Conservation (phyloP, 192 early-diverging fungal genomes). For the Entrophospora sp. region DNA sequence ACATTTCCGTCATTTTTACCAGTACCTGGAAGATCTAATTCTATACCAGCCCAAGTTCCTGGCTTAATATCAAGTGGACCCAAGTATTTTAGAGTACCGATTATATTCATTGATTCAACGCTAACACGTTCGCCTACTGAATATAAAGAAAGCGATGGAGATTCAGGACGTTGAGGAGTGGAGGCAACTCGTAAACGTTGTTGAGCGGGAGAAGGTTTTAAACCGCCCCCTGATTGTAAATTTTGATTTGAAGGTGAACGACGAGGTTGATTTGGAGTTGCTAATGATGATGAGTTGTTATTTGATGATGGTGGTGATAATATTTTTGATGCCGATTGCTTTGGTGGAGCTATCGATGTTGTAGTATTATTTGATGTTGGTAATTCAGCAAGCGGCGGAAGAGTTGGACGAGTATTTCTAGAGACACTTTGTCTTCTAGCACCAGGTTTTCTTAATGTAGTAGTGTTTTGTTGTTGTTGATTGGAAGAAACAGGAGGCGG, state of each 20-base stretch:
- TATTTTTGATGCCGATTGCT: not conserved
- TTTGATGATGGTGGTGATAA: not conserved
- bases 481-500: not conserved
- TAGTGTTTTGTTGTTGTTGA: conserved; percentile 5
- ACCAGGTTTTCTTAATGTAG: conserved; percentile 2
- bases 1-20: conserved; percentile 77
- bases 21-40: conserved; percentile 57
- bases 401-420: conserved; percentile 19
- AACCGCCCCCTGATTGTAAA: conserved; percentile 23
- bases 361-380: not conserved
- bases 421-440: not conserved
- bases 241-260: conserved; percentile 9
- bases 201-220: not conserved
- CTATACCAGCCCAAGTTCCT: conserved; percentile 73
- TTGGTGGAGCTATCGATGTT: not conserved
- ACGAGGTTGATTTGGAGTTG: no score
- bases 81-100: conserved; percentile 63
- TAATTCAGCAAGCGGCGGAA: conserved; percentile 21
- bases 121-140: conserved; percentile 52
- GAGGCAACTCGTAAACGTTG: conserved; percentile 17
- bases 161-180: conserved; percentile 19
- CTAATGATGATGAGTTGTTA: conserved; percentile 13
- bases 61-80: conserved; percentile 66
- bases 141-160: conserved; percentile 31
- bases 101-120: conserved; percentile 47